Base-by-base conservation (phyloP, 495 filamentous ascomycete species). In the Talaromyces nanjingensis region DNA sequence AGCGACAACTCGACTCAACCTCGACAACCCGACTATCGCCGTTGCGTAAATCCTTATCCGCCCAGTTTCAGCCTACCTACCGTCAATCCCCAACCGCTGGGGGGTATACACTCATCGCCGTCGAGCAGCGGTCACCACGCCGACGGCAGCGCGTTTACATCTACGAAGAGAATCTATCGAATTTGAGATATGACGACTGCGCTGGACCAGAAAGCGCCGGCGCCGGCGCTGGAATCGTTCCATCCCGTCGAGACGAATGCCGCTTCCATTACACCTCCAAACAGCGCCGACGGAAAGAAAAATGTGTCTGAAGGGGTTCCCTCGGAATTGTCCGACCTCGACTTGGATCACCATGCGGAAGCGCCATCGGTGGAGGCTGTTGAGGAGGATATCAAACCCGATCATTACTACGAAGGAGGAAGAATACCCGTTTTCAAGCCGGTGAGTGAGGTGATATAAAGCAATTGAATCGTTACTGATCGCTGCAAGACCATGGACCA, bases 391-490 rank as follows among this genome's bases (percentile, higher is more conserved):
- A 90, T 91, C 63, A 78, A 86, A 64, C 94, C 94, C 3, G 91
- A 92, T 69, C 88, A 97, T 73, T 97, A 89, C 76, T 94, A 91
- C 68, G 89, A 87, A 39, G 87, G 81, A 68, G 91, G 92, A 68
- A 91, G 86, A 66, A 88, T 98, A 25, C 96, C 94, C 14, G 90
- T 98, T 24, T 98, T 98, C 79, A 92, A 87, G 72, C 94, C 94
- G 55, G 87, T 90, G 76, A 76, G 87, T 60, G 8, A 16, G 7
- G 7, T 27, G 25, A 11, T 12, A 24, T 11, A 37, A 37, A n/a
- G 1, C 33, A 42, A 49, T 59, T 59, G 63, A 59, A 27, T 9
- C 47, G 20, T 22, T 25, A 31, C 29, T 56, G 61, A 53, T 65
- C 24, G 57, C 54, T 25, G 45, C 24, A 55, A 90, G 81, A 91